Evolutionary conservation across 2,329 filamentous ascomycete species (phyloP), one percentile per base, ranked within the genome.

Genomic region (Elsinoe arachidis): DNA sequence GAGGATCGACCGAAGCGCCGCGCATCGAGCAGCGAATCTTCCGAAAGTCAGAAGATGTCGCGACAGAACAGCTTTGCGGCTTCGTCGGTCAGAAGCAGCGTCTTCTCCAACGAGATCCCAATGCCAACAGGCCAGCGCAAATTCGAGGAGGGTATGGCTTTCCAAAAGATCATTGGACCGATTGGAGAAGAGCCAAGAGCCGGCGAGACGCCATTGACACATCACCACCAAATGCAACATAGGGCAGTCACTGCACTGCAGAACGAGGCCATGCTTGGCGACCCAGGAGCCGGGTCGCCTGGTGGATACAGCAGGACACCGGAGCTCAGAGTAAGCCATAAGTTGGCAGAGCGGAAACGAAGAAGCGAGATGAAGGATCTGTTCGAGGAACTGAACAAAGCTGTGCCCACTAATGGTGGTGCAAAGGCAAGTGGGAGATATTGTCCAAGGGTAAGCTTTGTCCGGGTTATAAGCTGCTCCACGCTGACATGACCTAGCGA

Each of bases 351-450:
- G 72, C 80, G 88, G 37, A 93, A 93, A 74, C 81, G 88, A 38
- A 78, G 88, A 60, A 91, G 88, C 7, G 88, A 93, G 68, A 93
- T 93, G 88, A 93, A 93, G 73, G 85, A 88, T 65, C 74, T 93
- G 0, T 93, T 93, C 66, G 88, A 93, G 63, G 85, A 89, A 64
- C 74, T 93, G 7, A 82, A 89, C 63, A 85, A 87, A 63, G 76
- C 90, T 37, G 85, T 92, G 73, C 88, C 88, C 1, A 86, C 90
- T 63, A 88, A 89, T 65, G 82, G 88, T 14, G 88, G 88, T 1
- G 86, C 86, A 21, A 95, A 93, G 69, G 88, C 88, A 95, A 95
- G 65, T 95, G 88, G 88, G 88, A 95, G 65, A 90, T 92, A 51
- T 69, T 95, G 14, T 90, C 87, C 2, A 92, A 92, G 77, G 87